Percentiles rank a stretch among this genome's conserved stretches.
These are phyloP conservation scores for Penicillium sp. DNA, from an alignment of 2,329 filamentous ascomycete species.

Conservation along the genomic window DNA sequence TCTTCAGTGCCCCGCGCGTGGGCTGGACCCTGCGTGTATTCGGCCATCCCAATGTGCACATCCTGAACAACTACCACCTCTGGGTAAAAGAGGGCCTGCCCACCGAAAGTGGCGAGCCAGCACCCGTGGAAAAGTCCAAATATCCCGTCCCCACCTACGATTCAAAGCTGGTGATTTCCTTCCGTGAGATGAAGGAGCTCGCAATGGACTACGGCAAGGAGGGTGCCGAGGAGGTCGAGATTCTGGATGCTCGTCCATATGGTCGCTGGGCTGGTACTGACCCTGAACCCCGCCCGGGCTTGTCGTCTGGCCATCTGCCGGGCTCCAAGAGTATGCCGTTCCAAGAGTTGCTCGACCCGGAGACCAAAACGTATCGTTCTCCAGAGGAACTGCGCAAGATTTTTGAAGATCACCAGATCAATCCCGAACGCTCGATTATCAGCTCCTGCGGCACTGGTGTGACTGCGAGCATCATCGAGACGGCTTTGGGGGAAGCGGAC, in stretches of 20 bases:
- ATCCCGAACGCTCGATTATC: constrained; percentile 75
- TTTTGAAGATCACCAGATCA: constrained; percentile 74
- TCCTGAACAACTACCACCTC: constrained; percentile 93
- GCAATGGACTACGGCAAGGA: constrained; percentile 74
- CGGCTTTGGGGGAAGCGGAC: constrained; percentile 73
- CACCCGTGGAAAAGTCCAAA: constrained; percentile 39
- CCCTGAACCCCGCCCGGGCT: constrained; percentile 77
- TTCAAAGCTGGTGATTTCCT: constrained; percentile 65
- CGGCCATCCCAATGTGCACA: constrained; percentile 80
- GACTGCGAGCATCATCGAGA: constrained; percentile 85
- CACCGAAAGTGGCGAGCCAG: constrained; percentile 64
- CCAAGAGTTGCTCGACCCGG: constrained; percentile 70
- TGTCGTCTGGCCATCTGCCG: constrained; percentile 89
- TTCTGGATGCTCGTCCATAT: constrained; percentile 77
- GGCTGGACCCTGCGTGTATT: constrained; percentile 91
- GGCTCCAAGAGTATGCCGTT: constrained; percentile 80
- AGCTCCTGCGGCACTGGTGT: constrained; percentile 90
- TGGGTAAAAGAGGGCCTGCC: constrained; percentile 83
- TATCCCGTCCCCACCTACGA: constrained; percentile 56
- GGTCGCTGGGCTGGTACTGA: constrained; percentile 78
- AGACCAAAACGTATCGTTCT: constrained; percentile 74
- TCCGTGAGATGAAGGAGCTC: constrained; percentile 75
- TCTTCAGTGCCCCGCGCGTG: constrained; percentile 89
- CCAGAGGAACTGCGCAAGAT: constrained; percentile 66
- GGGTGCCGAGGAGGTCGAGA: constrained; percentile 75